phyloP scores from a whole-genome alignment of 2,329 filamentous ascomycete species.

The Xylariaceae sp. region DNA sequence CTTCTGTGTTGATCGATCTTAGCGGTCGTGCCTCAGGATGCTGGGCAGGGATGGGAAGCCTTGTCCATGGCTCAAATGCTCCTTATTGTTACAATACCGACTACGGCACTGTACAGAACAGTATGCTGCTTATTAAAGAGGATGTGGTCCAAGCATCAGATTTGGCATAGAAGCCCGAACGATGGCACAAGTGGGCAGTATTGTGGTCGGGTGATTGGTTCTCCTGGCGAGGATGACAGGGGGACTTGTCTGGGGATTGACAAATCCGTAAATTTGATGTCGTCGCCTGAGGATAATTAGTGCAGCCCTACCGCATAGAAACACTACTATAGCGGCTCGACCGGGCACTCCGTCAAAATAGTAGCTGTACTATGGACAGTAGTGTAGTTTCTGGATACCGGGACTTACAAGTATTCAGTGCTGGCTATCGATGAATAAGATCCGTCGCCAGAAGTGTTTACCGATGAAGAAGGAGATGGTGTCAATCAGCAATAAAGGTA shows the following conservation, averaged over 20 bases:
- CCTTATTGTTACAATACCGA: conserved; percentile 14
- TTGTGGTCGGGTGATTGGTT: conserved; percentile 14
- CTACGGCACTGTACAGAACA: conserved; percentile 4
- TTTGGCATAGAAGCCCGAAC: neutral
- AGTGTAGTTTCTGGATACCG: no score
- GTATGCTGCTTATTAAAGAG: no score
- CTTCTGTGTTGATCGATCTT: conserved; percentile 12
- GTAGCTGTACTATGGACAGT: no score
- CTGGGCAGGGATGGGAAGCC: conserved; percentile 13
- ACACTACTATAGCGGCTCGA: no score
- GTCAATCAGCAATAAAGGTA: no score
- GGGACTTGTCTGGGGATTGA: conserved; percentile 13
- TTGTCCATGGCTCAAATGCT: conserved; percentile 13
- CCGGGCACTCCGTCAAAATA: no score
- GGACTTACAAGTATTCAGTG: no score
- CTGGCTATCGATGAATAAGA: no score
- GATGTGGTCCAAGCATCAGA: neutral
- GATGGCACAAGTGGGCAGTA: neutral
- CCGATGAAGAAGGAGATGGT: no score
- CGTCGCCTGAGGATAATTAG: no score
- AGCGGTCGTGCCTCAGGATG: conserved; percentile 8
- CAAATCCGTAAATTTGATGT: conserved; percentile 27
- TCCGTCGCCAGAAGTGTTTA: no score
- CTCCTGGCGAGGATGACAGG: conserved; percentile 18
- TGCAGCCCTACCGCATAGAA: no score